Percentiles rank a stretch among this genome's conserved stretches.
Evolutionary conservation across 2,329 filamentous ascomycete genomes (phyloP).

Genomic region (Ascocoryne sarcoides): DNA sequence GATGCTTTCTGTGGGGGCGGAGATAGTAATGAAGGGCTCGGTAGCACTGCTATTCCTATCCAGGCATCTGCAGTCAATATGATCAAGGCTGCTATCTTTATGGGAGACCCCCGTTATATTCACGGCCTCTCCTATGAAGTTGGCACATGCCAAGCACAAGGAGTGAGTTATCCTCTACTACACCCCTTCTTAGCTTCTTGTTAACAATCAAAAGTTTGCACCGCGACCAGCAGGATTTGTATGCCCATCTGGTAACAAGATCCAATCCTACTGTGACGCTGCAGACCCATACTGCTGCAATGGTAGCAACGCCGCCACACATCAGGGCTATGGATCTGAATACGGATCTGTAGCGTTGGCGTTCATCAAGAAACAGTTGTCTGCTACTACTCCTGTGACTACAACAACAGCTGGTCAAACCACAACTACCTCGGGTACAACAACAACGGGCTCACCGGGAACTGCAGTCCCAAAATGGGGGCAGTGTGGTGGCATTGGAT

Average conservation of each 20-base stretch:
- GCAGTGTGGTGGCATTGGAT: conserved; percentile 16
- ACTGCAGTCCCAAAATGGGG: not conserved
- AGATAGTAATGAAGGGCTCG: conserved; percentile 37
- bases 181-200: not conserved
- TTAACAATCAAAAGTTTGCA: conserved; percentile 38
- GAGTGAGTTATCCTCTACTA: conserved; percentile 38
- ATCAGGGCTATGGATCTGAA: conserved; percentile 48
- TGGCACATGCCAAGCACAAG: conserved; percentile 48
- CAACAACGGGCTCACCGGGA: not conserved
- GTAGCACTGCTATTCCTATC: conserved; percentile 36
- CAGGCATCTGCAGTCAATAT: conserved; percentile 40
- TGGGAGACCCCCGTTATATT: conserved; percentile 53
- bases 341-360: conserved; percentile 47
- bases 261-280: conserved; percentile 52
- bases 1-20: conserved; percentile 52
- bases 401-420: conserved; percentile 4
- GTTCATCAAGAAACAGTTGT: conserved; percentile 47
- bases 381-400: not conserved
- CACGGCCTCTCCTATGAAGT: conserved; percentile 50
- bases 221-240: conserved; percentile 44
- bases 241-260: conserved; percentile 44
- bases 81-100: conserved; percentile 56
- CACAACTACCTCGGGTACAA: conserved; percentile 2
- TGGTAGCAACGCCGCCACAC: conserved; percentile 43
- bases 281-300: conserved; percentile 55